Evolutionary conservation across 352 stramenopile species (phyloP).

Genomic region (Globisporangium nagaii): DNA sequence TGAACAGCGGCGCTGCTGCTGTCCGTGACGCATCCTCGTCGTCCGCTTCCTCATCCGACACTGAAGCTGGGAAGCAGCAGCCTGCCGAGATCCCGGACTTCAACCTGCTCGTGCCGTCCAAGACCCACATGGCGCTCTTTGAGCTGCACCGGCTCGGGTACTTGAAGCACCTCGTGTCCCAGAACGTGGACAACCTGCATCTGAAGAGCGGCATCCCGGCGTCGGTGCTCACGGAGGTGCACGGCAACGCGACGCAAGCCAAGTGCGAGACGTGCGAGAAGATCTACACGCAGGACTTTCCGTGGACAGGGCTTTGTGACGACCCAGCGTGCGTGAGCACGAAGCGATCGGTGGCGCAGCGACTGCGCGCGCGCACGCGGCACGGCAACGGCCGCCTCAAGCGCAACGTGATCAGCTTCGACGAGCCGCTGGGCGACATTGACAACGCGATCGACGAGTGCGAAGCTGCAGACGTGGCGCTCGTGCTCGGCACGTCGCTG

Average conservation of each 20-base stretch:
- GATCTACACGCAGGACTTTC: conserved; percentile 70
- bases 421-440: conserved; percentile 76
- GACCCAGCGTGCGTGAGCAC: conserved; percentile 56
- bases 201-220: conserved; percentile 70
- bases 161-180: conserved; percentile 74
- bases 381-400: conserved; percentile 73
- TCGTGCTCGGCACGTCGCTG: conserved; percentile 74
- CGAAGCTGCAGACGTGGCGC: conserved; percentile 63
- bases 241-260: conserved; percentile 77
- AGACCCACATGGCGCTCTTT: conserved; percentile 75
- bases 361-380: conserved; percentile 56
- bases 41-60: conserved; percentile 5
- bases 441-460: conserved; percentile 76
- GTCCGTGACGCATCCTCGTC: no score
- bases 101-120: conserved; percentile 58
- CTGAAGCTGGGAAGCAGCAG: conserved; percentile 3
- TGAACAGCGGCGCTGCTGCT: not conserved
- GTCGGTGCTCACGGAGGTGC: conserved; percentile 58
- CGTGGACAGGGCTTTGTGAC: conserved; percentile 62
- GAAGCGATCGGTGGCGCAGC: conserved; percentile 54
- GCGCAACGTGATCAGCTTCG: conserved; percentile 76
- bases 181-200: conserved; percentile 85
- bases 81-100: conserved; percentile 47
- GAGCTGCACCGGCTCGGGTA: conserved; percentile 70
- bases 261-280: conserved; percentile 86